Percentiles rank a stretch among this genome's conserved stretches.
Conservation (phyloP, 257 asterid species). For the Nicotiana attenuata region DNA sequence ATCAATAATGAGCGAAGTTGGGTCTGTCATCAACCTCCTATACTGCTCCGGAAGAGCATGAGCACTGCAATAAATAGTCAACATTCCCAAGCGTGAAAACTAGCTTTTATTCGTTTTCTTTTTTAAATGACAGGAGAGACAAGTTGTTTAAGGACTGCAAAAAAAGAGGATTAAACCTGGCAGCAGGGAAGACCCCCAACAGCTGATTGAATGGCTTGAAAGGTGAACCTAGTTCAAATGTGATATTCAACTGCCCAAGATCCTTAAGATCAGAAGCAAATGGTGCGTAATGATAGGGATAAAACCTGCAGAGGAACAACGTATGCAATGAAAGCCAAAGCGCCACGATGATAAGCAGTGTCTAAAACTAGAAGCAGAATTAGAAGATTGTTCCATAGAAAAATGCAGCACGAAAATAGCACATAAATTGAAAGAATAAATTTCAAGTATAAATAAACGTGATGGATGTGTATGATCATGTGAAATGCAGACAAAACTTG, state of each 20-base stretch:
- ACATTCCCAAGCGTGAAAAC: background rate
- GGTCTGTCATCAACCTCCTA: conserved; percentile 39
- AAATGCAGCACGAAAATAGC: background rate
- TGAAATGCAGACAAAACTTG: background rate
- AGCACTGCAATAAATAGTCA: conserved; percentile 25
- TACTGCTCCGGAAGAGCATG: conserved; percentile 47
- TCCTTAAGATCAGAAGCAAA: conserved; percentile 60
- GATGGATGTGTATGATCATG: background rate
- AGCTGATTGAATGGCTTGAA: conserved; percentile 62
- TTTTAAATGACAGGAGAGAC: background rate
- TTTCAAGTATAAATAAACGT: background rate
- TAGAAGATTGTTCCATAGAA: background rate
- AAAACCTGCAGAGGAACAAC: conserved; percentile 32
- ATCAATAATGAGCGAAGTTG: conserved; percentile 29
- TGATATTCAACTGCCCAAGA: conserved; percentile 31
- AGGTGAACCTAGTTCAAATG: conserved; percentile 44
- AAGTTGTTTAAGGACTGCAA: background rate
- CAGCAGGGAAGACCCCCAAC: conserved; percentile 61
- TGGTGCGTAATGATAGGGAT: conserved; percentile 53
- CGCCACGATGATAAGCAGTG: background rate
- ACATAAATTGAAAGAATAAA: background rate
- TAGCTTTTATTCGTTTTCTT: background rate
- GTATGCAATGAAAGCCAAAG: conserved; percentile 3
- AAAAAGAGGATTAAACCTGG: conserved; percentile 31
- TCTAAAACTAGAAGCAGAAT: background rate